These are phyloP conservation scores for Xylaria grammica DNA, from an alignment of 495 filamentous ascomycete genomes.

Conservation along the genomic window DNA sequence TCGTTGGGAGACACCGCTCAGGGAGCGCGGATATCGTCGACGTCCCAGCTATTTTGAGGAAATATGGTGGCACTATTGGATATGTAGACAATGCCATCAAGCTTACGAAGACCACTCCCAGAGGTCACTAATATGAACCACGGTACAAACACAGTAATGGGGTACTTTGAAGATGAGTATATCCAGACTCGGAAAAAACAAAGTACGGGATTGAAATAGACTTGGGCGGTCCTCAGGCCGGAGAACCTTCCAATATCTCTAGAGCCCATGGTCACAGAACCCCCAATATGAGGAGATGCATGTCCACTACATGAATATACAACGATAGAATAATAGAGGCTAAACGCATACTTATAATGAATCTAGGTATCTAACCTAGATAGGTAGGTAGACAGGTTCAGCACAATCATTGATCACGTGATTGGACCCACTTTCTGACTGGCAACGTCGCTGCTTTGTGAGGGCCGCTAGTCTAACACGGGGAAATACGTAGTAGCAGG, in stretches of 20 bases:
- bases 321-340: no score
- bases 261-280: no score
- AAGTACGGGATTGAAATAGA: no score
- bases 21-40: slow-evolving; percentile 21
- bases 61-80: slow-evolving; percentile 60
- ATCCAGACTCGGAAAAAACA: not conserved
- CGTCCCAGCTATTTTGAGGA: slow-evolving; percentile 47
- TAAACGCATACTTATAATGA: no score
- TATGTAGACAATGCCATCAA: slow-evolving; percentile 61
- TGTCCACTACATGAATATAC: no score
- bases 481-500: slow-evolving; percentile 27
- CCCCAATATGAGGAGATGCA: no score
- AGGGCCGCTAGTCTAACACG: slow-evolving; percentile 21
- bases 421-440: slow-evolving; percentile 23
- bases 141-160: slow-evolving; percentile 12
- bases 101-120: slow-evolving; percentile 47
- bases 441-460: slow-evolving; percentile 41
- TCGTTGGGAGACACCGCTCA: slow-evolving; percentile 64
- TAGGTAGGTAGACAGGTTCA: slow-evolving; percentile 19
- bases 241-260: no score
- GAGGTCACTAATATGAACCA: slow-evolving; percentile 42
- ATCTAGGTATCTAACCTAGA: not conserved
- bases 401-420: slow-evolving; percentile 26
- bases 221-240: no score
- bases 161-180: not conserved